phyloP scores from a whole-genome alignment of 108 stramenopile genomes.

The Fragilariopsis cylindrus region DNA sequence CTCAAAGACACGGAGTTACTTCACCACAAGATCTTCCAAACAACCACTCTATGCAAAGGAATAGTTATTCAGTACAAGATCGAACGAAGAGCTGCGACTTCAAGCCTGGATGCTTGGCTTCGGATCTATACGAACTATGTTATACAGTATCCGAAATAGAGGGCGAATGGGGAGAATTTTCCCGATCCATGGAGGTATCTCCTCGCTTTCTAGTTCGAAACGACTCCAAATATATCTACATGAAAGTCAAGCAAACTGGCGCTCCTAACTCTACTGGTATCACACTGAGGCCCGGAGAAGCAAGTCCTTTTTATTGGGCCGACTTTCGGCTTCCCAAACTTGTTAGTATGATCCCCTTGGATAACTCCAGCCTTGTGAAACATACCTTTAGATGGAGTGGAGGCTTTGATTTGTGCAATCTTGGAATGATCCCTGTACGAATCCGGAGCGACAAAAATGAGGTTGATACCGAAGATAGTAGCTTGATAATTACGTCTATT shows the following conservation, averaged over 20 bases:
- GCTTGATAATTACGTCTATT: constrained; percentile 16
- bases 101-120: constrained; percentile 23
- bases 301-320: constrained; percentile 65
- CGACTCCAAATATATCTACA: constrained; percentile 42
- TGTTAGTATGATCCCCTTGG: constrained; percentile 47
- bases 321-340: constrained; percentile 61
- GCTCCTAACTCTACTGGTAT: constrained; percentile 42
- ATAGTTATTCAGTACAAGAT: constrained; percentile 15
- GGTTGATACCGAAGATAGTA: not conserved
- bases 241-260: constrained; percentile 71
- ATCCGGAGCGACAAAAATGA: constrained; percentile 21
- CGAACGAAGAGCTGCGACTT: constrained; percentile 4
- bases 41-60: not conserved
- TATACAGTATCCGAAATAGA: constrained; percentile 56
- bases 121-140: constrained; percentile 56
- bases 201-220: constrained; percentile 68
- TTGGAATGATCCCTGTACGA: constrained; percentile 67
- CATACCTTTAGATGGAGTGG: constrained; percentile 62
- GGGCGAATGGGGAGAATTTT: constrained; percentile 76
- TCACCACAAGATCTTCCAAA: not conserved
- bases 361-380: not conserved
- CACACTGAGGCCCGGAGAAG: constrained; percentile 36
- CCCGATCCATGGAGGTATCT: constrained; percentile 48
- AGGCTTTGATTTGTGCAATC: constrained; percentile 67
- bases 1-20: constrained; percentile 5